Evolutionary conservation across 352 stramenopile species (phyloP).

Genomic region (Lagenidium giganteum): DNA sequence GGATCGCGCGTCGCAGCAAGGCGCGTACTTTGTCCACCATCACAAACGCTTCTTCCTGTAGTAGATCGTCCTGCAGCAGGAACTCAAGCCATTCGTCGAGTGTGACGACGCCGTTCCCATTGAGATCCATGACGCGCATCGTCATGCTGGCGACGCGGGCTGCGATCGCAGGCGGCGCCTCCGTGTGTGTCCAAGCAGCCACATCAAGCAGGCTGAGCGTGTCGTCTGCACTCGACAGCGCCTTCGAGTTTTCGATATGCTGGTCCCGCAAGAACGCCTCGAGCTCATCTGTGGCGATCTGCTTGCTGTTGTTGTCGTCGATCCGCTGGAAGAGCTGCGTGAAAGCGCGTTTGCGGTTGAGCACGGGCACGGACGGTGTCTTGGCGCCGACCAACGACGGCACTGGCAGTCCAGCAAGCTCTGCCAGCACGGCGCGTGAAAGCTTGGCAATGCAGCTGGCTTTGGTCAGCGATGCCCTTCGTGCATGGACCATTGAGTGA

Average conservation of each 20-base stretch:
- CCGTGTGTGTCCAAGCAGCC: neutral
- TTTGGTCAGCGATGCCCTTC: neutral
- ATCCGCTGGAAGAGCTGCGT: conserved; percentile 37
- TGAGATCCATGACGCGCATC: conserved; percentile 37
- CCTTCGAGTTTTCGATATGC: too few relatives aligned
- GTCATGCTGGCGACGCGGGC: conserved; percentile 23
- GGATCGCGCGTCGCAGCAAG: conserved; percentile 4
- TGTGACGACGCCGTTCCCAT: conserved; percentile 51
- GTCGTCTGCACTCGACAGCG: too few relatives aligned
- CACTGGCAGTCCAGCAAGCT: conserved; percentile 1
- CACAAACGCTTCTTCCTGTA: conserved; percentile 3
- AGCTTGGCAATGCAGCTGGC: neutral
- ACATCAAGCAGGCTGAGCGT: conserved; percentile 11
- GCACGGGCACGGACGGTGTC: too few relatives aligned
- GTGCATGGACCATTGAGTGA: too few relatives aligned
- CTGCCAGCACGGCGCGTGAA: conserved; percentile 1
- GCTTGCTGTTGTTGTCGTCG: conserved; percentile 40
- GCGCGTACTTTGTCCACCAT: conserved; percentile 22
- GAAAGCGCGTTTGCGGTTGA: conserved; percentile 13
- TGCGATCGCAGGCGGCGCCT: neutral
- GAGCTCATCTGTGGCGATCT: conserved; percentile 51
- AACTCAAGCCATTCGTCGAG: conserved; percentile 48
- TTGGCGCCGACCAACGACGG: neutral
- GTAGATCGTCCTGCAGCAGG: conserved; percentile 5
- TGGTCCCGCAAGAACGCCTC: conserved; percentile 32